phyloP scores from a whole-genome alignment of 208 protist genomes.

The Tritrichomonas foetus region DNA sequence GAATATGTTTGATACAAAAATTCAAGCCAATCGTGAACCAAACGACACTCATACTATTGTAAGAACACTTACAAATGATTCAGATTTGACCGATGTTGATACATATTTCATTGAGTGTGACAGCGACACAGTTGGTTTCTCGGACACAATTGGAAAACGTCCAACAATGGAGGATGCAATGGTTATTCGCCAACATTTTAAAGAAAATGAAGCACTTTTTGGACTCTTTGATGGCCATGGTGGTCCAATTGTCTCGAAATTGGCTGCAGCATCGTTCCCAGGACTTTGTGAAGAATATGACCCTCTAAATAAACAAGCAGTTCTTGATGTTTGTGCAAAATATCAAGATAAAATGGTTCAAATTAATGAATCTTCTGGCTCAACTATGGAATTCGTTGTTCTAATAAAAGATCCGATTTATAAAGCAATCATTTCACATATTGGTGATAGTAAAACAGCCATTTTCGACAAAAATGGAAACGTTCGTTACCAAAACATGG shows the following conservation, averaged over 20 bases:
- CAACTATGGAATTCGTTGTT: not conserved
- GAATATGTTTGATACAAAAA: no score
- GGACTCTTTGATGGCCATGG: slow-evolving; percentile 13
- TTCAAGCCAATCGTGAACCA: no score
- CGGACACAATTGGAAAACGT: not conserved
- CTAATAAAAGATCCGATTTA: not conserved
- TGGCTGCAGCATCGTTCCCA: not conserved
- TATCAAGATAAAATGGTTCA: not conserved
- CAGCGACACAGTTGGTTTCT: not conserved
- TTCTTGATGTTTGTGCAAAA: not conserved
- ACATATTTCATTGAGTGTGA: no score
- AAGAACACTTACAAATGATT: no score
- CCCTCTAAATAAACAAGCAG: not conserved
- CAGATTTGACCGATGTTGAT: no score
- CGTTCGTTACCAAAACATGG: not conserved
- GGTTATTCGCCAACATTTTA: not conserved
- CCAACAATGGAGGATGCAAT: not conserved
- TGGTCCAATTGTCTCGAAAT: not conserved
- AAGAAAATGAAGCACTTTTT: not conserved
- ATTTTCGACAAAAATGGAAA: not conserved
- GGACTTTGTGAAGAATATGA: not conserved
- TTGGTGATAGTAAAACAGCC: not conserved
- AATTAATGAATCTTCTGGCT: not conserved
- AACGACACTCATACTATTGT: no score
- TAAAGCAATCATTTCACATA: not conserved